These are phyloP conservation scores for Brassica hybrid DNA, from an alignment of 441 rosid genomes.

Conservation along the genomic window DNA sequence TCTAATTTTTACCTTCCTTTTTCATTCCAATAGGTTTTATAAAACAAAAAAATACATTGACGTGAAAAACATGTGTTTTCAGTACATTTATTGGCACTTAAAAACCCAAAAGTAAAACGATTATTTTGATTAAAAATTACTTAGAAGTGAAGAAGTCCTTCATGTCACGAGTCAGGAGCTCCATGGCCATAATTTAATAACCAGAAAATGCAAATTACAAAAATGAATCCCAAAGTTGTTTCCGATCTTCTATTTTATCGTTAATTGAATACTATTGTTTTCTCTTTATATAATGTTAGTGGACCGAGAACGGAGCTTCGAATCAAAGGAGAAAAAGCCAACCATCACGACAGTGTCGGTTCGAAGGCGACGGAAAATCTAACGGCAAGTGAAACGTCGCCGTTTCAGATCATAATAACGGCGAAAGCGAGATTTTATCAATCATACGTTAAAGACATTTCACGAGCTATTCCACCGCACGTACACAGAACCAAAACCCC, in stretches of 20 bases:
- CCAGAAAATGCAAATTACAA: neutral
- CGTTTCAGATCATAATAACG: constrained; percentile 34
- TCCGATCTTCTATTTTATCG: neutral
- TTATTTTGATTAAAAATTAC: neutral
- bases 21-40: neutral
- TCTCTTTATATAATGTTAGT: constrained; percentile 12
- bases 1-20: neutral
- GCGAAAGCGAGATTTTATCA: constrained; percentile 13
- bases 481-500: constrained; percentile 3
- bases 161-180: constrained; percentile 11
- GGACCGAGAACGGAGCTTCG: constrained; percentile 38
- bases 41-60: constrained; percentile 12
- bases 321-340: constrained; percentile 34
- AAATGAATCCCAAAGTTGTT: neutral
- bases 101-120: constrained; percentile 3
- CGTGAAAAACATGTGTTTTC: neutral
- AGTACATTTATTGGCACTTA: neutral
- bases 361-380: constrained; percentile 58
- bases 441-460: constrained; percentile 24
- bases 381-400: constrained; percentile 57
- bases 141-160: constrained; percentile 5
- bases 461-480: constrained; percentile 29
- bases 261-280: constrained; percentile 12
- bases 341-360: constrained; percentile 40
- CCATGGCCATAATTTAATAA: constrained; percentile 4